These are phyloP conservation scores for Extremus antarcticus DNA, from an alignment of 495 filamentous ascomycete genomes.

Conservation along the genomic window DNA sequence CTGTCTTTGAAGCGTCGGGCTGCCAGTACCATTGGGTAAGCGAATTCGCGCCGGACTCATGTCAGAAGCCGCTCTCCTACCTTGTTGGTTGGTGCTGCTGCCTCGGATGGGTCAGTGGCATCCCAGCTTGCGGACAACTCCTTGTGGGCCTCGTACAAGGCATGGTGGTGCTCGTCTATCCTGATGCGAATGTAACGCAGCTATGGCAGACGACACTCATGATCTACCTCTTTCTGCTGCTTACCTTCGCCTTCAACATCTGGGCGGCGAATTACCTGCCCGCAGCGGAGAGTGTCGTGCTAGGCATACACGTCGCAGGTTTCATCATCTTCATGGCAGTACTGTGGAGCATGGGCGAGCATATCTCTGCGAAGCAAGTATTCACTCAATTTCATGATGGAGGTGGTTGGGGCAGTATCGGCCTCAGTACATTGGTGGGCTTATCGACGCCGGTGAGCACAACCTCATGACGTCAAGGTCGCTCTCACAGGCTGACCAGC, in stretches of 20 bases:
- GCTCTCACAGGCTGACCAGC: constrained; percentile 21
- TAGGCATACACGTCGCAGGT: constrained; percentile 25
- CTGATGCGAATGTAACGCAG: constrained; percentile 14
- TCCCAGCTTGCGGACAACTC: constrained; percentile 30
- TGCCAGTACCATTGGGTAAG: constrained; percentile 23
- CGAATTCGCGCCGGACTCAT: constrained; percentile 34
- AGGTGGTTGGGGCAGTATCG: not conserved
- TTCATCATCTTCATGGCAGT: constrained; percentile 29
- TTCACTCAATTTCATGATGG: constrained; percentile 20
- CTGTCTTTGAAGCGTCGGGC: no score
- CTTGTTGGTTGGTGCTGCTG: constrained; percentile 32
- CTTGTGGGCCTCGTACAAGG: constrained; percentile 36
- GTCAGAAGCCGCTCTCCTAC: constrained; percentile 36
- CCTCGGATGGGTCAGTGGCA: constrained; percentile 32
- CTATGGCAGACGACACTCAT: constrained; percentile 27
- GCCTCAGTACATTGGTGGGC: no score
- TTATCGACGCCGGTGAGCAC: constrained; percentile 25
- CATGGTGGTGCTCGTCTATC: constrained; percentile 33
- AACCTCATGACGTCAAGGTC: constrained; percentile 27
- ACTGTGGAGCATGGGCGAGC: constrained; percentile 24
- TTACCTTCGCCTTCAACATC: constrained; percentile 27
- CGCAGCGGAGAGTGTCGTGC: constrained; percentile 24
- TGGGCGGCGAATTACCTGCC: constrained; percentile 23
- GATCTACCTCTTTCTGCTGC: constrained; percentile 18
- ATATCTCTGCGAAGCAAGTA: constrained; percentile 18